Evolutionary conservation across 495 filamentous ascomycete species (phyloP).

Genomic region (Penicillium crystallinum): DNA sequence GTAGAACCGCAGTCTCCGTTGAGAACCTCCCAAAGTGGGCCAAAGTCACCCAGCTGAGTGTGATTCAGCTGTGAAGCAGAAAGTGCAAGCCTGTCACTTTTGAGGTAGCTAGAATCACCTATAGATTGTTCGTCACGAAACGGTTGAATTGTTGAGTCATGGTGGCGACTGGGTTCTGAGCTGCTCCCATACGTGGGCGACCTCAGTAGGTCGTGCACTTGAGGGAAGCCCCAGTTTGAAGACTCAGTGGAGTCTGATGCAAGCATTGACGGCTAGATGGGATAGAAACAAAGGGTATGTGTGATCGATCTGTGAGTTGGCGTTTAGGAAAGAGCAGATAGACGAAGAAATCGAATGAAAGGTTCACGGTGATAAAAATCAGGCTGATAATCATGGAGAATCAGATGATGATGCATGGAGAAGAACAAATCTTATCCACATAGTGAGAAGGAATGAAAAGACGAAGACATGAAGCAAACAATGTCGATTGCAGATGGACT

Average conservation of each 20-base stretch:
- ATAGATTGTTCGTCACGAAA: slow-evolving; percentile 1
- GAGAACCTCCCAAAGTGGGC: slow-evolving; percentile 34
- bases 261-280: slow-evolving; percentile 16
- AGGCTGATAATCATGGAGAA: neutral
- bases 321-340: neutral
- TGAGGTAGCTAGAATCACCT: slow-evolving; percentile 1
- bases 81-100: neutral
- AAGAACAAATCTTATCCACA: neutral
- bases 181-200: slow-evolving; percentile 27
- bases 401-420: neutral
- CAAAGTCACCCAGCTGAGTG: slow-evolving; percentile 35
- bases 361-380: neutral
- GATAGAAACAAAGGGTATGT: neutral
- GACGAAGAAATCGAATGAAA: neutral
- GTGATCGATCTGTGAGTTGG: neutral
- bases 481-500: neutral
- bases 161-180: slow-evolving; percentile 8
- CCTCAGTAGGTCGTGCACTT: slow-evolving; percentile 44
- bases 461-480: neutral
- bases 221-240: slow-evolving; percentile 45
- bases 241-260: slow-evolving; percentile 11
- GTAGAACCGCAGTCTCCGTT: slow-evolving; percentile 6
- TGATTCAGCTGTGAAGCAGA: slow-evolving; percentile 5
- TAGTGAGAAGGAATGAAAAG: neutral
- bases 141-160: neutral